Percentiles rank a stretch among this genome's conserved stretches.
These are phyloP conservation scores for Linnemannia exigua DNA, from an alignment of 192 early-diverging fungal genomes.

Conservation along the genomic window DNA sequence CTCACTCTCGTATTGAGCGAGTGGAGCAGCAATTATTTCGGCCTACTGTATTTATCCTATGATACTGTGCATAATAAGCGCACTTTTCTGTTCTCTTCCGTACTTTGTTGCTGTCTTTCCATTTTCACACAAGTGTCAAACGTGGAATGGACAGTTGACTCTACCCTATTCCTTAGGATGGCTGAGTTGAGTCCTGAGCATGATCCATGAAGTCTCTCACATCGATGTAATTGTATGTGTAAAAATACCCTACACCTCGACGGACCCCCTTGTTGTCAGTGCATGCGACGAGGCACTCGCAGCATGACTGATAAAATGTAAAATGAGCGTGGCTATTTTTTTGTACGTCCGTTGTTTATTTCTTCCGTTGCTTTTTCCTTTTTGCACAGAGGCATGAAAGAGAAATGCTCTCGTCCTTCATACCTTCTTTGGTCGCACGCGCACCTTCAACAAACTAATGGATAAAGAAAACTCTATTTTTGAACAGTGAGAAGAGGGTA, in stretches of 20 bases:
- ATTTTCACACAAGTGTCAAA: not conserved
- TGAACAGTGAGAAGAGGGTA: not conserved
- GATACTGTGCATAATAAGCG: not conserved
- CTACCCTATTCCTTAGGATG: not conserved
- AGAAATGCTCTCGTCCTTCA: not conserved
- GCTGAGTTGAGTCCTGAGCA: not conserved
- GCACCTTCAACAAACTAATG: not conserved
- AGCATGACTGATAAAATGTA: not conserved
- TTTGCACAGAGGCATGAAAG: not conserved
- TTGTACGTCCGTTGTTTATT: not conserved
- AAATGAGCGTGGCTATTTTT: not conserved
- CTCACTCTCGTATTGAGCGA: too few relatives aligned
- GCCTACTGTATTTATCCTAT: not conserved
- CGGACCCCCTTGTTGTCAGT: not conserved
- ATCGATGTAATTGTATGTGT: not conserved
- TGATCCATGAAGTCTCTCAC: not conserved
- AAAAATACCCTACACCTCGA: not conserved
- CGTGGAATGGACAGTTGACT: not conserved
- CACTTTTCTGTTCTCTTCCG: not conserved
- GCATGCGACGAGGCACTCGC: not conserved
- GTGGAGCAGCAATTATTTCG: too few relatives aligned
- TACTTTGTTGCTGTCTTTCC: not conserved
- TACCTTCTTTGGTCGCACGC: not conserved
- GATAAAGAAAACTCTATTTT: slow-evolving; percentile 3
- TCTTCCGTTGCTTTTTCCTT: slow-evolving; percentile 8